These are phyloP conservation scores for Teunomyces stri DNA, from an alignment of 805 yeast genomes.

Conservation along the genomic window DNA sequence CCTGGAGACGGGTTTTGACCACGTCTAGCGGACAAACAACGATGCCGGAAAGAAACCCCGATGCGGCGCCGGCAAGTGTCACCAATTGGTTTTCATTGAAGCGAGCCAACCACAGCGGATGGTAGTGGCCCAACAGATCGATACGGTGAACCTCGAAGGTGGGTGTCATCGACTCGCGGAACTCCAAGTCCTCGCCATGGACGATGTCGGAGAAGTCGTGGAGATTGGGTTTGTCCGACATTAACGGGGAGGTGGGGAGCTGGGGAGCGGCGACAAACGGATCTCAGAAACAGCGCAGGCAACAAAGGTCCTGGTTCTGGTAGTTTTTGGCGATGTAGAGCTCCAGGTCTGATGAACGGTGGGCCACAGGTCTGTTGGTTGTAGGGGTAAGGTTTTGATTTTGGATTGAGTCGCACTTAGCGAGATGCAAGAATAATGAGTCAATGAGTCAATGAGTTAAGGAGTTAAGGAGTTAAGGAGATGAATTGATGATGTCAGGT, in stretches of 20 bases:
- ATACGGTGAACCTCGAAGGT: slow-evolving; percentile 12
- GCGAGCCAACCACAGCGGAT: neutral
- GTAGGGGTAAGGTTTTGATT: neutral
- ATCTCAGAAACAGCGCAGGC: neutral
- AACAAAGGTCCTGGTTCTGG: neutral
- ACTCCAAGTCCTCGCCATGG: slow-evolving; percentile 39
- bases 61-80: slow-evolving; percentile 88
- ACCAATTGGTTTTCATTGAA: slow-evolving; percentile 45
- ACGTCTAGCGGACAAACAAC: slow-evolving; percentile 95
- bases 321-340: too few relatives aligned
- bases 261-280: neutral
- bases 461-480: too few relatives aligned
- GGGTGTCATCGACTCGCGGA: slow-evolving; percentile 20
- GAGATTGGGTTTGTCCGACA: neutral
- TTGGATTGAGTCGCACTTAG: neutral
- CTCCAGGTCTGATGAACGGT: neutral
- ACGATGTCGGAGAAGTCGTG: slow-evolving; percentile 35
- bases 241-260: neutral
- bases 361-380: neutral
- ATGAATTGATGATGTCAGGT: too few relatives aligned
- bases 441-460: too few relatives aligned
- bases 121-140: slow-evolving; percentile 3
- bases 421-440: too few relatives aligned
- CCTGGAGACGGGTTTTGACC: slow-evolving; percentile 90
- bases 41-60: slow-evolving; percentile 88